Evolutionary conservation across 257 asterid species (phyloP).

Genomic region (Agastache rugosa): DNA sequence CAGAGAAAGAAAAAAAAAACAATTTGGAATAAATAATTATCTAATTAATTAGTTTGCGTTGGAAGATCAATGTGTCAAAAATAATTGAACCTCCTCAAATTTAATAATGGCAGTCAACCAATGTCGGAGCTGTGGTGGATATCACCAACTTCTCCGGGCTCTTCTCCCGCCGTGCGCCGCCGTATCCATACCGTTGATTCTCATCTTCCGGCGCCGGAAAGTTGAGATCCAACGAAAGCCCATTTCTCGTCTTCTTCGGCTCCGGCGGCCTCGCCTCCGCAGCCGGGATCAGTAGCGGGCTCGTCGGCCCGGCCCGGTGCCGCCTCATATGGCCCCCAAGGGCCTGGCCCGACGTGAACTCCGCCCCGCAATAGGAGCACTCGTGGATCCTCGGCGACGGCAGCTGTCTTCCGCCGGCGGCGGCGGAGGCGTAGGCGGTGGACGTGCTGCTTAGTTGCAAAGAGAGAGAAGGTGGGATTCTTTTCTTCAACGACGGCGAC

Average conservation of each 20-base stretch:
- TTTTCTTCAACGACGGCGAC: constrained; percentile 39
- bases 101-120: constrained; percentile 66
- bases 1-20: neutral
- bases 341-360: constrained; percentile 53
- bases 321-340: constrained; percentile 62
- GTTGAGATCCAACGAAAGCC: constrained; percentile 72
- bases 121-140: constrained; percentile 44
- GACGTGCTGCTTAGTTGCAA: constrained; percentile 41
- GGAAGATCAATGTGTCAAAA: constrained; percentile 37
- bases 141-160: constrained; percentile 45
- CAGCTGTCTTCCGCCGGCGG: constrained; percentile 17
- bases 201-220: constrained; percentile 74
- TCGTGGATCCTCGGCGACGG: constrained; percentile 45
- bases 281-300: neutral
- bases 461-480: constrained; percentile 40
- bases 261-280: constrained; percentile 34
- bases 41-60: constrained; percentile 8
- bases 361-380: constrained; percentile 52
- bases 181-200: constrained; percentile 40
- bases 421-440: constrained; percentile 1
- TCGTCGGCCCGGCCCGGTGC: constrained; percentile 40
- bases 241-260: constrained; percentile 36
- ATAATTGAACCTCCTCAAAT: constrained; percentile 37
- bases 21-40: neutral
- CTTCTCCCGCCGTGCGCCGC: constrained; percentile 32